These are phyloP conservation scores for Pythium insidiosum DNA, from an alignment of 352 stramenopile genomes.

Conservation along the genomic window DNA sequence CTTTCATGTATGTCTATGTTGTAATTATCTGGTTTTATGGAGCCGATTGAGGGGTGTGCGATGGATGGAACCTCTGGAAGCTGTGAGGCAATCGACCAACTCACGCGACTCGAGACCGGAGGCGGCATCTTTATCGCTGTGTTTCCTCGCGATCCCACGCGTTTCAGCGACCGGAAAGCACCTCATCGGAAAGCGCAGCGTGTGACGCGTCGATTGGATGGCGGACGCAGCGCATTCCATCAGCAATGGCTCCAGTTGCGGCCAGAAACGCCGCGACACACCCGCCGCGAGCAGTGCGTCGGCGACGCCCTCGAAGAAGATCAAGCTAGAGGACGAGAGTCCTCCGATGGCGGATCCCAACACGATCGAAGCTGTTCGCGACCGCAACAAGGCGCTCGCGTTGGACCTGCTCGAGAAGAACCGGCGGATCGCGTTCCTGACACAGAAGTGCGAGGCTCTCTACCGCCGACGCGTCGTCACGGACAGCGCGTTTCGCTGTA, in stretches of 20 bases:
- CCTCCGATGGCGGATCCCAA: conserved; percentile 65
- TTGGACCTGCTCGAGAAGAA: conserved; percentile 80
- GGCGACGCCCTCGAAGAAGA: conserved; percentile 47
- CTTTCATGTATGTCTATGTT: neutral
- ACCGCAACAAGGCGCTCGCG: conserved; percentile 69
- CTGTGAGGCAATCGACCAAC: too few species aligned
- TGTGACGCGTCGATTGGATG: conserved; percentile 3
- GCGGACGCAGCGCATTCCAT: too few species aligned
- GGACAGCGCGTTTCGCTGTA: conserved; percentile 39
- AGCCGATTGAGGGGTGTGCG: too few species aligned
- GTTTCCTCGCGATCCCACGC: too few species aligned
- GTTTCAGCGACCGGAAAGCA: too few species aligned
- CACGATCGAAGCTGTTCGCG: conserved; percentile 58
- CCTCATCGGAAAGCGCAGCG: too few species aligned
- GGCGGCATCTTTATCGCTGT: too few species aligned
- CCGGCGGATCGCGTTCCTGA: conserved; percentile 58
- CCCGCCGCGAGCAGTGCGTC: conserved; percentile 9
- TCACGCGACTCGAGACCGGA: too few species aligned
- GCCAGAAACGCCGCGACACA: conserved; percentile 28
- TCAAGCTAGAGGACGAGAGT: conserved; percentile 54
- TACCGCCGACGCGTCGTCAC: conserved; percentile 43
- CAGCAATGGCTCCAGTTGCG: conserved; percentile 14
- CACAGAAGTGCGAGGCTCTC: conserved; percentile 57
- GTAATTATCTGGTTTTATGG: too few species aligned
- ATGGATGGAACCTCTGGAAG: too few species aligned